Evolutionary conservation across 2,329 filamentous ascomycete species (phyloP).

Genomic region (Aspergillus vadensis): DNA sequence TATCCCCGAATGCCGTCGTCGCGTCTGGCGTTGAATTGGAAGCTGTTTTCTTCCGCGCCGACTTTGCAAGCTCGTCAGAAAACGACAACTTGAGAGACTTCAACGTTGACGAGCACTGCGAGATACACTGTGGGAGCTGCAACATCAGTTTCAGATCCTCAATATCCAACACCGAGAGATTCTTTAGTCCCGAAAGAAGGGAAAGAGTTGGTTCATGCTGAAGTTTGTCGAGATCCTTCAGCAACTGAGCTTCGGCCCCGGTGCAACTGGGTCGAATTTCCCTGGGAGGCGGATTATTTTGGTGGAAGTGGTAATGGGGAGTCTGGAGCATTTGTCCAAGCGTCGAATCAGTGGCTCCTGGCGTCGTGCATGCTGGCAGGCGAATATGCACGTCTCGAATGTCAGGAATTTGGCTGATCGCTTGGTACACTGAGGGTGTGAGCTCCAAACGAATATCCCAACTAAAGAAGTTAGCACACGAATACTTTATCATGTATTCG

Average conservation of each 20-base stretch:
- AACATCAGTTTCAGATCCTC: neutral
- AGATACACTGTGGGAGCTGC: neutral
- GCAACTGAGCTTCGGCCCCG: neutral
- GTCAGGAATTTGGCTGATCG: neutral
- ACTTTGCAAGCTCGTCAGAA: neutral
- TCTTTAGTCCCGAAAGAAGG: neutral
- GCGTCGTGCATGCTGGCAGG: neutral
- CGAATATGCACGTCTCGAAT: neutral
- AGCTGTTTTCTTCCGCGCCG: neutral
- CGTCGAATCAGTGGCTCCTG: neutral
- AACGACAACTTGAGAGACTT: constrained; percentile 4
- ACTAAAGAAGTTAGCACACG: neutral
- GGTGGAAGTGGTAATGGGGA: neutral
- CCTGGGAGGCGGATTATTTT: neutral
- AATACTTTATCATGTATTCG: too few relatives aligned
- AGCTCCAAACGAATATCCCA: constrained; percentile 1
- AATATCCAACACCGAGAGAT: neutral
- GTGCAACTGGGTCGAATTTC: neutral
- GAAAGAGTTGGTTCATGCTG: neutral
- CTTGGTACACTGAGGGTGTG: neutral
- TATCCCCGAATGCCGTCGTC: too few relatives aligned
- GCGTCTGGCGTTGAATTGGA: neutral
- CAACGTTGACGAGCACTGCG: neutral
- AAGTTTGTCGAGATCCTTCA: neutral
- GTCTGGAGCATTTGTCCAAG: neutral